Base-by-base conservation (phyloP, 805 yeast genomes). In the Saccharomycopsis sp. region DNA sequence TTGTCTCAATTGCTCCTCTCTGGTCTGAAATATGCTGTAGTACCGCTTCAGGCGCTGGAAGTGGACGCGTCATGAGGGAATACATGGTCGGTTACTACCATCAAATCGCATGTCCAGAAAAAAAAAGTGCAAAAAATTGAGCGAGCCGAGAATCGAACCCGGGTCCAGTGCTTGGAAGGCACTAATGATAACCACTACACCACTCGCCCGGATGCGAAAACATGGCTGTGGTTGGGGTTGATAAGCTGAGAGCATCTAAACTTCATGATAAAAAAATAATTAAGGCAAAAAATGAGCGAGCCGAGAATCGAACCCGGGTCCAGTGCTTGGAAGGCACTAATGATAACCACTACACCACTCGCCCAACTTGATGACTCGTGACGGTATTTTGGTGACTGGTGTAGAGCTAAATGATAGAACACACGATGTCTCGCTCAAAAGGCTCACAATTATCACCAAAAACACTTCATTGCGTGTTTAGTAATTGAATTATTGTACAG, bases 231-330 rank as follows among this genome's bases (percentile, higher is more conserved):
- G n/a, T n/a, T n/a, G n/a, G n/a, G n/a, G n/a, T n/a, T n/a, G n/a
- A n/a, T n/a, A n/a, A n/a, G n/a, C n/a, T n/a, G n/a, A n/a, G n/a
- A n/a, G n/a, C n/a, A n/a, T n/a, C n/a, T n/a, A n/a, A n/a, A n/a
- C n/a, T n/a, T n/a, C n/a, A n/a, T n/a, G n/a, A n/a, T n/a, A 29
- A 29, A 29, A 29, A 29, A 29, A 29, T 29, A 29, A 29, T 29
- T 7, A 29, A 29, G 12, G 12, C 37, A 29, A 29, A 29, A 29
- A 29, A 12, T 29, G 89, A 84, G 84, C 83, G 85, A 84, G 83
- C 83, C 86, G 90, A 87, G 90, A 85, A 84, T 85, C 89, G 90
- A 85, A 85, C 90, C 89, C 90, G 77, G 82, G 89, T 82, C 89
- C 78, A 84, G 84, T 82, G 89, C 90, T 85, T 85, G 90, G 90